Evolutionary conservation across 2,329 filamentous ascomycete genomes (phyloP), one percentile per base, ranked within the genome.

Genomic region (Nakataea oryzae): DNA sequence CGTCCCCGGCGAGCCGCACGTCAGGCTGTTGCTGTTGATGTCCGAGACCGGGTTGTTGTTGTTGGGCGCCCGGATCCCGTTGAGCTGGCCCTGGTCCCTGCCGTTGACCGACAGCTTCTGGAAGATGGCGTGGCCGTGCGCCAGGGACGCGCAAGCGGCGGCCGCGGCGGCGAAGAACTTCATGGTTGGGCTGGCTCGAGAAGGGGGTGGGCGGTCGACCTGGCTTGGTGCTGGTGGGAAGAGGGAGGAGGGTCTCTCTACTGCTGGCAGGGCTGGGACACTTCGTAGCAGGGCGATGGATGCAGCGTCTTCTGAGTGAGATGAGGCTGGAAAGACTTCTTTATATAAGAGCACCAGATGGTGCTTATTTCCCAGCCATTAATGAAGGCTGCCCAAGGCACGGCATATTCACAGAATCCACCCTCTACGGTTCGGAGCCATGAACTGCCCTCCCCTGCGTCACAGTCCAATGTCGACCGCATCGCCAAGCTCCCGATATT

Each of bases 31-130:
- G 56, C 76, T 78, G 58, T 67, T 77, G 54, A 82, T 79, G 67
- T 81, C 75, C 59, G 77, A 75, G 26, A 84, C 77, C 2, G 81
- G 81, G 66, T 76, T 81, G 71, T 84, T 86, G 72, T 75, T 79
- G 55, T 70, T 72, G 6, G 80, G 80, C 2, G 78, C 71, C 17
- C 81, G 78, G 61, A 80, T 74, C 64, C 76, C 81, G 55, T 73
- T 74, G 17, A 78, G 73, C 29, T 73, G 73, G 64, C 75, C 75
- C 60, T 75, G 72, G 65, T 78, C 75, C 55, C 74, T 71, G 56
- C 74, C 76, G 65, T 81, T 78, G 66, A 81, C 75, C 61, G 77
- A 80, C 47, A 82, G 65, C 72, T 75, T 74, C 67, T 78, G 76
- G 68, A 78, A 77, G 70, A 78, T 78, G 66, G 70, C 68, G 64